Evolutionary conservation across 2,329 filamentous ascomycete genomes (phyloP).

Genomic region (Nothophaeocryptopus gaeumannii): DNA sequence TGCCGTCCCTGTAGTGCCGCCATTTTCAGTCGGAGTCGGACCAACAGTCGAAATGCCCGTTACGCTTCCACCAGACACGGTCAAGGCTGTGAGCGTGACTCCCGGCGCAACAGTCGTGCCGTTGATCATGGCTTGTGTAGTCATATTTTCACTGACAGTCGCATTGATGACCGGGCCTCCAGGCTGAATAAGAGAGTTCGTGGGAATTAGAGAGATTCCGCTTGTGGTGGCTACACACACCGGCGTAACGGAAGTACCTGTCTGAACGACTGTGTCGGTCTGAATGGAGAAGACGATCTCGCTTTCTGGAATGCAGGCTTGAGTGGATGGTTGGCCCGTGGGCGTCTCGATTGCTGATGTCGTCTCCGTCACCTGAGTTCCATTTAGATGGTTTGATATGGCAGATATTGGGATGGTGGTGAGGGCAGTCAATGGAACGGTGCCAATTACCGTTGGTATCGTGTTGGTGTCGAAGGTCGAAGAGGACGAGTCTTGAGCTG

Average conservation of each 20-base stretch:
- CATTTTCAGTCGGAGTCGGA: not conserved
- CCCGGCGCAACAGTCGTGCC: not conserved
- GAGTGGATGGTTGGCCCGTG: not conserved
- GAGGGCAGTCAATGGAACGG: not conserved
- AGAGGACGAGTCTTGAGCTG: slow-evolving; percentile 4
- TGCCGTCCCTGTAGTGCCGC: not conserved
- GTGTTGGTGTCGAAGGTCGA: slow-evolving; percentile 8
- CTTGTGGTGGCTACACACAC: slow-evolving; percentile 8
- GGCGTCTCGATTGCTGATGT: not conserved
- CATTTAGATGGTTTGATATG: too few relatives aligned
- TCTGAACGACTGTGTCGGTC: slow-evolving; percentile 18
- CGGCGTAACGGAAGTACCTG: slow-evolving; percentile 13
- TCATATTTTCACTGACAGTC: slow-evolving; percentile 2
- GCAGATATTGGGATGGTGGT: not conserved
- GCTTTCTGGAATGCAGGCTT: slow-evolving; percentile 11
- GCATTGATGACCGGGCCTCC: not conserved
- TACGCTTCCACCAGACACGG: not conserved
- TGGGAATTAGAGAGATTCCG: not conserved
- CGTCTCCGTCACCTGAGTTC: not conserved
- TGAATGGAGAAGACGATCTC: slow-evolving; percentile 21
- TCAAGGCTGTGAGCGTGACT: not conserved
- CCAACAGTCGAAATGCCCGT: not conserved
- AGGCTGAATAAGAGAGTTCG: not conserved
- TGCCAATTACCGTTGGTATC: slow-evolving; percentile 5
- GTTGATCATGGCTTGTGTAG: slow-evolving; percentile 2